A percentile compares a stretch with the other conserved stretches of the same genome.
Evolutionary conservation across 164 flowering plant species (phyloP).

Genomic region (Warburgia ugandensis): DNA sequence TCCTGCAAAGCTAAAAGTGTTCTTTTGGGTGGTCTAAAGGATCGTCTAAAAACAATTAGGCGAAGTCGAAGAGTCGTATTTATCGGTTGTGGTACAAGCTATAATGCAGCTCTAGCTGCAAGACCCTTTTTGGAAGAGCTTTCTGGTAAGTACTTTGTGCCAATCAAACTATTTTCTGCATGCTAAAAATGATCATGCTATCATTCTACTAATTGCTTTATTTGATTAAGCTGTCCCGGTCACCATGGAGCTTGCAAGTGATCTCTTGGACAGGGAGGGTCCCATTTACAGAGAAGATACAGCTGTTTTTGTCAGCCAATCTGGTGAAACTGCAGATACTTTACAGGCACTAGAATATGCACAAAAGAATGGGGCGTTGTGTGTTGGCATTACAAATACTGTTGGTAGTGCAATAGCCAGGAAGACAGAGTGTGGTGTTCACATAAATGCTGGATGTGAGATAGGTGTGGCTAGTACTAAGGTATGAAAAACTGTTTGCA

Average conservation of each 20-base stretch:
- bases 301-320: slow-evolving; percentile 94
- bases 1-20: slow-evolving; percentile 74
- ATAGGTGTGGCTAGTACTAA: slow-evolving; percentile 99
- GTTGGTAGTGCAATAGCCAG: slow-evolving; percentile 97
- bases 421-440: slow-evolving; percentile 92
- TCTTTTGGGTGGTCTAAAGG: slow-evolving; percentile 91
- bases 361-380: slow-evolving; percentile 82
- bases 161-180: background rate
- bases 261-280: slow-evolving; percentile 87
- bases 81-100: slow-evolving; percentile 98
- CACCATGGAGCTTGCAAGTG: slow-evolving; percentile 96
- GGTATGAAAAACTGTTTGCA: slow-evolving; percentile 29
- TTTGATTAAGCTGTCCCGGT: slow-evolving; percentile 66
- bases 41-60: slow-evolving; percentile 89
- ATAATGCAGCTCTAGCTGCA: slow-evolving; percentile 94
- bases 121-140: slow-evolving; percentile 90
- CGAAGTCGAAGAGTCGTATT: slow-evolving; percentile 88
- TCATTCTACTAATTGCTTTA: background rate
- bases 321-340: slow-evolving; percentile 99
- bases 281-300: slow-evolving; percentile 98
- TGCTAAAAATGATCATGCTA: background rate
- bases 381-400: slow-evolving; percentile 97
- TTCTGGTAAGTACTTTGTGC: slow-evolving; percentile 32
- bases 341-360: slow-evolving; percentile 83
- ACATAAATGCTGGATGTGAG: slow-evolving; percentile 96